phyloP scores from a whole-genome alignment of 2,329 filamentous ascomycete genomes.

The Talaromyces albobiverticillius region DNA sequence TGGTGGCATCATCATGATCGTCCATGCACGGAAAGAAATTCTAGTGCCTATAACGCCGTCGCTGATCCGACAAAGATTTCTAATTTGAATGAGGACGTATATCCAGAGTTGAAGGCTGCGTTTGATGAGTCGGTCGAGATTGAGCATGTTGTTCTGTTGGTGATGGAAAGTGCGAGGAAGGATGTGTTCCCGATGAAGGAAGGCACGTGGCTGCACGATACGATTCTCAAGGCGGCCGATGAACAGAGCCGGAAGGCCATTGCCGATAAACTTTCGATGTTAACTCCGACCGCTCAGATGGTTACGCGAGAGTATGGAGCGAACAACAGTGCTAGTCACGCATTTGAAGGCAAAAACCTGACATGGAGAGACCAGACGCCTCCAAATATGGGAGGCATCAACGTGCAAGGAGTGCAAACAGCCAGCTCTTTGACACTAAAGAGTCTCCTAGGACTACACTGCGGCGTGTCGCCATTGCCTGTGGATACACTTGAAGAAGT shows the following conservation, averaged over 20 bases:
- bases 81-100: slow-evolving; percentile 31
- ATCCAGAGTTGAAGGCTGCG: slow-evolving; percentile 28
- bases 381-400: slow-evolving; percentile 31
- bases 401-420: slow-evolving; percentile 37
- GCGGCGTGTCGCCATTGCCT: slow-evolving; percentile 38
- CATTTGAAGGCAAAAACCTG: slow-evolving; percentile 18
- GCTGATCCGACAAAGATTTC: slow-evolving; percentile 37
- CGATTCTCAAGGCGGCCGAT: slow-evolving; percentile 28
- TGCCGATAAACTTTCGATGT: slow-evolving; percentile 25
- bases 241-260: slow-evolving; percentile 21
- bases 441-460: slow-evolving; percentile 38
- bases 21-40: slow-evolving; percentile 2
- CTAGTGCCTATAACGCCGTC: slow-evolving; percentile 28
- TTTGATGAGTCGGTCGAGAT: slow-evolving; percentile 32
- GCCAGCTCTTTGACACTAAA: slow-evolving; percentile 40
- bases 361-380: slow-evolving; percentile 20
- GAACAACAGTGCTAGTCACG: slow-evolving; percentile 27
- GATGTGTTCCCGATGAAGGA: slow-evolving; percentile 40
- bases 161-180: slow-evolving; percentile 41
- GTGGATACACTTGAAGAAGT: slow-evolving; percentile 41
- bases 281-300: slow-evolving; percentile 32
- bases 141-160: slow-evolving; percentile 38
- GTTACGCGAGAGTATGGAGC: slow-evolving; percentile 36
- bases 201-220: slow-evolving; percentile 31
- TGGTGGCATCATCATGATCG: no score